phyloP scores from a whole-genome alignment of 768 basidiomycete species.

The Lactarius deliciosus region DNA sequence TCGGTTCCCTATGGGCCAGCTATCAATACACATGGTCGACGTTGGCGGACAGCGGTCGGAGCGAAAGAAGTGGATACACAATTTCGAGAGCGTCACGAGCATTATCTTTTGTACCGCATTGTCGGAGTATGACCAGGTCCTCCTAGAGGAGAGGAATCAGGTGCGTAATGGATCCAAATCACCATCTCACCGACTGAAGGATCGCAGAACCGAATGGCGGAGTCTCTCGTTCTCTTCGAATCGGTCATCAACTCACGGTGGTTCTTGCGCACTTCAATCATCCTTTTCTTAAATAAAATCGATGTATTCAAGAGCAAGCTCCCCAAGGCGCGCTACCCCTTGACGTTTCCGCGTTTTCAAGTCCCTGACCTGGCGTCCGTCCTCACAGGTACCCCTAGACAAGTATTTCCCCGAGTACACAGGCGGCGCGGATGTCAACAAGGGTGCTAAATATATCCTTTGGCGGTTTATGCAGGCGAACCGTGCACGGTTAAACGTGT shows the following conservation, averaged over 20 bases:
- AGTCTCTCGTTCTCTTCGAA: slow-evolving; percentile 74
- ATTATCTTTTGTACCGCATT: slow-evolving; percentile 77
- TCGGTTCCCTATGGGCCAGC: slow-evolving; percentile 64
- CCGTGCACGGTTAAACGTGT: slow-evolving; percentile 77
- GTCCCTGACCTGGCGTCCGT: background rate
- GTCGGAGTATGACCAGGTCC: slow-evolving; percentile 74
- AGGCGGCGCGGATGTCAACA: slow-evolving; percentile 86
- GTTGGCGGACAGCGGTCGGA: slow-evolving; percentile 67
- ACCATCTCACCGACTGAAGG: background rate
- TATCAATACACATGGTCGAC: slow-evolving; percentile 69
- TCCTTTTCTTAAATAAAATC: slow-evolving; percentile 70
- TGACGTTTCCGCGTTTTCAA: background rate
- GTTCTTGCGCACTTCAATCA: slow-evolving; percentile 67
- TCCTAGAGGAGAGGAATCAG: slow-evolving; percentile 67
- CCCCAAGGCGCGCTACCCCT: slow-evolving; percentile 43
- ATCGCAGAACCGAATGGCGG: slow-evolving; percentile 69
- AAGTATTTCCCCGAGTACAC: slow-evolving; percentile 86
- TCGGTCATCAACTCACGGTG: slow-evolving; percentile 77
- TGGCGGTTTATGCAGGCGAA: slow-evolving; percentile 96
- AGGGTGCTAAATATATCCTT: slow-evolving; percentile 90
- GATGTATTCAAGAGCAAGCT: slow-evolving; percentile 76
- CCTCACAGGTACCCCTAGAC: slow-evolving; percentile 63
- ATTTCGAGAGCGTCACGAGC: slow-evolving; percentile 76
- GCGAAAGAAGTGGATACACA: slow-evolving; percentile 61
- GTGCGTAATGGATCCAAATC: slow-evolving; percentile 37